A percentile compares a stretch with the other conserved stretches of the same genome.
phyloP scores from a whole-genome alignment of 768 basidiomycete genomes.

The Boletales sp. region DNA sequence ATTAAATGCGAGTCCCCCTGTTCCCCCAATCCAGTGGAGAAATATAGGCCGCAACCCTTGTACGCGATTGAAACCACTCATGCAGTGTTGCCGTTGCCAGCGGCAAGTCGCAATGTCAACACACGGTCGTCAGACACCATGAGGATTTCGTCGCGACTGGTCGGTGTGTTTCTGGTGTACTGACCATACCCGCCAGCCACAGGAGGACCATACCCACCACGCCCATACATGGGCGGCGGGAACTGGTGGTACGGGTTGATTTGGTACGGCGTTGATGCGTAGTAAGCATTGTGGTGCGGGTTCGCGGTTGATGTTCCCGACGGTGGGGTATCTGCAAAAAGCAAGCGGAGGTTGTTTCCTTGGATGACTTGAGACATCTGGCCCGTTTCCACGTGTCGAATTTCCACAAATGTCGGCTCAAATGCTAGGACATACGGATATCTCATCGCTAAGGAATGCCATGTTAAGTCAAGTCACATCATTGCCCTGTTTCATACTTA shows the following conservation, averaged over 20 bases:
- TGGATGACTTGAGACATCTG: slow-evolving; percentile 92
- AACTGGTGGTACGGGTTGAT: slow-evolving; percentile 30
- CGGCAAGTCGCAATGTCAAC: slow-evolving; percentile 58
- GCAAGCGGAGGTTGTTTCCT: slow-evolving; percentile 81
- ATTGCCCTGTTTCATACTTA: slow-evolving; percentile 38
- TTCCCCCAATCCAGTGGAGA: slow-evolving; percentile 15
- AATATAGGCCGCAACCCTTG: background rate
- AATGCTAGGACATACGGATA: slow-evolving; percentile 97
- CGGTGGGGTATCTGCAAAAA: slow-evolving; percentile 93
- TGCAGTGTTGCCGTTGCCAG: slow-evolving; percentile 8
- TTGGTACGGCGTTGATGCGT: slow-evolving; percentile 27
- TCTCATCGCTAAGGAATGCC: slow-evolving; percentile 65
- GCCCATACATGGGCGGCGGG: slow-evolving; percentile 25
- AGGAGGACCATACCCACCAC: slow-evolving; percentile 26
- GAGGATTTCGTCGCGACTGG: slow-evolving; percentile 78
- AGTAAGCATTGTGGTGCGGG: slow-evolving; percentile 35
- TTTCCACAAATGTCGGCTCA: slow-evolving; percentile 94
- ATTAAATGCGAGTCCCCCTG: slow-evolving; percentile 7
- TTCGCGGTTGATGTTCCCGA: slow-evolving; percentile 65
- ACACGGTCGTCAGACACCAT: slow-evolving; percentile 89
- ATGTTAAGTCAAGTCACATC: slow-evolving; percentile 4
- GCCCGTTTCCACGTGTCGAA: slow-evolving; percentile 93
- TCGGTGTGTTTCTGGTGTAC: slow-evolving; percentile 45
- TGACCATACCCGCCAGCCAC: slow-evolving; percentile 34
- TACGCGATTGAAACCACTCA: slow-evolving; percentile 4